These are phyloP conservation scores for Furculomyces boomerangus DNA, from an alignment of 371 early-diverging fungal species.

Conservation along the genomic window DNA sequence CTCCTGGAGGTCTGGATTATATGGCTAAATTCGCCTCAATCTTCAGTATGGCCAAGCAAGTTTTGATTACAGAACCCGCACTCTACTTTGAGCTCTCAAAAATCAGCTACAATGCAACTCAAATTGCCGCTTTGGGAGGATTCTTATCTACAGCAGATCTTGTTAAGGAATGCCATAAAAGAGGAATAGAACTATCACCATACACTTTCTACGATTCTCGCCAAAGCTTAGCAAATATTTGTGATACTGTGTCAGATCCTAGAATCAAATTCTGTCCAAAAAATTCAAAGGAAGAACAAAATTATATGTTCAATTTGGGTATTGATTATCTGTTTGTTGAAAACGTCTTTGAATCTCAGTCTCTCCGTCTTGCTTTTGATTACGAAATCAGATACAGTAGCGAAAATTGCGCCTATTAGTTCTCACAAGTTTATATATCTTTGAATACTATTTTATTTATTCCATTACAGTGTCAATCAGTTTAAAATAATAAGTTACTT, in stretches of 20 bases:
- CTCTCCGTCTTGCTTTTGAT: slow-evolving; percentile 5
- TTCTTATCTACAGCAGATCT: slow-evolving; percentile 12
- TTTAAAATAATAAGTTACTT: no score
- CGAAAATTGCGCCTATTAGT: no score
- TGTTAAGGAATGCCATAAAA: slow-evolving; percentile 9
- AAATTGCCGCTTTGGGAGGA: slow-evolving; percentile 19
- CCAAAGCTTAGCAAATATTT: slow-evolving; percentile 13
- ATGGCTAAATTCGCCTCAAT: slow-evolving; percentile 12
- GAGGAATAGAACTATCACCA: slow-evolving; percentile 13
- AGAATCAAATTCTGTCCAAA: slow-evolving; percentile 11
- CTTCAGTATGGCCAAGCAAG: slow-evolving; percentile 22
- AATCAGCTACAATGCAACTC: slow-evolving; percentile 10
- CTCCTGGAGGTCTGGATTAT: slow-evolving; percentile 20
- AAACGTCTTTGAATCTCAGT: slow-evolving; percentile 17
- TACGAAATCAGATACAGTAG: no score
- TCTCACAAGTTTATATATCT: no score
- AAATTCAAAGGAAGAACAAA: slow-evolving; percentile 10
- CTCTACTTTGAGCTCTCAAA: slow-evolving; percentile 6
- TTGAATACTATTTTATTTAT: no score
- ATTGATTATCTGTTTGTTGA: slow-evolving; percentile 26
- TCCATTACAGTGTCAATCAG: no score
- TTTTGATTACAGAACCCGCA: slow-evolving; percentile 16
- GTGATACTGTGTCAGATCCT: slow-evolving; percentile 1
- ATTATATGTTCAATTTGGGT: slow-evolving; percentile 19
- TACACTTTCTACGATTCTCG: slow-evolving; percentile 27